Evolutionary conservation across 495 filamentous ascomycete genomes (phyloP), one percentile per base, ranked within the genome.

Genomic region (Corynascus novoguineensis): DNA sequence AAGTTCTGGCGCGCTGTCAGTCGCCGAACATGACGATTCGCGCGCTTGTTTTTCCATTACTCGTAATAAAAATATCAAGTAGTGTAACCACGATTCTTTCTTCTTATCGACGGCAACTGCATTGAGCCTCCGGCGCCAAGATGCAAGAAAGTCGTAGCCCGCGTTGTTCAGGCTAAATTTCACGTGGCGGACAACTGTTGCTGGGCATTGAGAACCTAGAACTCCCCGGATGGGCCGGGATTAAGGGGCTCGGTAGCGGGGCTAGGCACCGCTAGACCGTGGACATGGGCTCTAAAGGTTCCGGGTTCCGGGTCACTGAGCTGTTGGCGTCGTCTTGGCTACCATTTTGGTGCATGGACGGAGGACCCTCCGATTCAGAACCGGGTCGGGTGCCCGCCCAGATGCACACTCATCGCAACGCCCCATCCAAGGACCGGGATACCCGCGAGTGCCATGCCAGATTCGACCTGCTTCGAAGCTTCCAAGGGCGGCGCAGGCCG

Each of bases 361-460:
- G 63, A 66, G 45, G n/a, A 1, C 17, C 25, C 58, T 66, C 63
- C 63, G 60, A 60, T 4, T 31, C 28, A 57, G 56, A 63, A 63
- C 58, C 55, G 56, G 63, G 53, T 61, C 46, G 35, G 19, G 51
- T 28, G 14, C 22, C 44, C 34, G 34, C 32, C 15, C 2, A 21
- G 17, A 27, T 11, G 32, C n/a, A n/a, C 38, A 34, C 5, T 21
- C 7, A 21, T 7, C 15, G n/a, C 25, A 41, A 22, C 37, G 22
- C 2, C 25, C 5, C n/a, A n/a, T n/a, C n/a, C n/a, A n/a, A n/a
- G n/a, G n/a, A n/a, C n/a, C n/a, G n/a, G n/a, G n/a, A n/a, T n/a
- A 22, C 0, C 5, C 3, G 31, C 37, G 15, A 41, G 29, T n/a
- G n/a, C n/a, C 24, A 47, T 47, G 44, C 47, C 47, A 9, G 31